These are phyloP conservation scores for Graphilbum fragrans DNA, from an alignment of 2,329 filamentous ascomycete genomes.

Conservation along the genomic window DNA sequence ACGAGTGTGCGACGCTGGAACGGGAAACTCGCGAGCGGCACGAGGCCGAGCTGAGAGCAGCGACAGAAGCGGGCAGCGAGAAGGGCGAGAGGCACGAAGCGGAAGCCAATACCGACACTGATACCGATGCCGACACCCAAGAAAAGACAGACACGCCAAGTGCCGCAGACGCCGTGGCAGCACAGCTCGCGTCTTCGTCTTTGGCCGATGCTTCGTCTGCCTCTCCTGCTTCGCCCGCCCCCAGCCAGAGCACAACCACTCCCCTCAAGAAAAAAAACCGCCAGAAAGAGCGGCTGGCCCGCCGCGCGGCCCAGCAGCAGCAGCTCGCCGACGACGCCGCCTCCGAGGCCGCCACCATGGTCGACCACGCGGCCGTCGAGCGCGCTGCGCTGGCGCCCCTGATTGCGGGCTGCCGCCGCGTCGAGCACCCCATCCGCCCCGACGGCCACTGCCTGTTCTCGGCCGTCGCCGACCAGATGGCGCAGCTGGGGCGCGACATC, in stretches of 20 bases:
- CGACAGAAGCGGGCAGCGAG: slow-evolving; percentile 18
- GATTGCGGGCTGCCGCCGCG: slow-evolving; percentile 51
- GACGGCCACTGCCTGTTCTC: slow-evolving; percentile 95
- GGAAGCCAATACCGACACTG: slow-evolving; percentile 9
- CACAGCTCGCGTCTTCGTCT: background rate
- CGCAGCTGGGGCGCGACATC: slow-evolving; percentile 35
- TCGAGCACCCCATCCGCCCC: slow-evolving; percentile 68
- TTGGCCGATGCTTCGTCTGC: background rate
- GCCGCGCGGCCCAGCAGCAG: slow-evolving; percentile 75
- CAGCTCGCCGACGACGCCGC: slow-evolving; percentile 55
- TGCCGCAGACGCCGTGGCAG: slow-evolving; percentile 2
- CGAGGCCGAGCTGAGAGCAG: slow-evolving; percentile 40
- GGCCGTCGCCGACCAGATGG: slow-evolving; percentile 76
- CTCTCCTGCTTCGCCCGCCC: no score
- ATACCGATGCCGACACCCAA: slow-evolving; percentile 3
- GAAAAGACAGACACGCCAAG: slow-evolving; percentile 9
- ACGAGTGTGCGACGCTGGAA: slow-evolving; percentile 64
- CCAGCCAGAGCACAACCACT: slow-evolving; percentile 4
- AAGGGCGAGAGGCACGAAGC: slow-evolving; percentile 6
- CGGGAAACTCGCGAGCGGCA: slow-evolving; percentile 55
- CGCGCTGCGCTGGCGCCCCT: slow-evolving; percentile 55
- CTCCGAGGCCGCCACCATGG: slow-evolving; percentile 62
- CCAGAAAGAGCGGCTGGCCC: slow-evolving; percentile 81
- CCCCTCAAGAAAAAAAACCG: slow-evolving; percentile 66
- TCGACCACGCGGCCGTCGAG: slow-evolving; percentile 61